Percentiles rank a stretch among this genome's conserved stretches.
These are phyloP conservation scores for Fragilaria radians DNA, from an alignment of 108 stramenopile species.

Conservation along the genomic window DNA sequence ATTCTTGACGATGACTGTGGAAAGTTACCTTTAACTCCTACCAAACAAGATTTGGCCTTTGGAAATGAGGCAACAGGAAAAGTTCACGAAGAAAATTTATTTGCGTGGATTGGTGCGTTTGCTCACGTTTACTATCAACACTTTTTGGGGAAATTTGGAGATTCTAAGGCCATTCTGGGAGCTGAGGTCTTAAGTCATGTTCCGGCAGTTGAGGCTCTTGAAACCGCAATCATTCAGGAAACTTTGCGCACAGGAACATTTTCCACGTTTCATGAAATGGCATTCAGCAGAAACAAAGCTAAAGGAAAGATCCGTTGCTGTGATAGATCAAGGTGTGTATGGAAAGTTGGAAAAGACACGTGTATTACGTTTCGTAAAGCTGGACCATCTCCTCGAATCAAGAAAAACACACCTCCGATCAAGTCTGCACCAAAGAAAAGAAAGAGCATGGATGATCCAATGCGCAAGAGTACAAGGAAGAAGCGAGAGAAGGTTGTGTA, in stretches of 20 bases:
- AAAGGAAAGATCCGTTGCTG: background rate
- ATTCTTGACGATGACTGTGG: slow-evolving; percentile 55
- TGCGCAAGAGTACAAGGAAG: background rate
- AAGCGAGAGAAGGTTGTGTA: background rate
- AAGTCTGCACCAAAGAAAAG: background rate
- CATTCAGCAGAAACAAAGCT: background rate
- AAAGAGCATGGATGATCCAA: background rate
- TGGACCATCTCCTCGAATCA: background rate
- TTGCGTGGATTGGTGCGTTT: background rate
- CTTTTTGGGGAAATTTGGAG: background rate
- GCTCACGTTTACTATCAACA: slow-evolving; percentile 1
- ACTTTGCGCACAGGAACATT: background rate
- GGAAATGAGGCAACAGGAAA: slow-evolving; percentile 19
- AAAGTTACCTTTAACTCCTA: slow-evolving; percentile 54
- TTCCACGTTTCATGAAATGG: background rate
- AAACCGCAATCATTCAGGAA: background rate
- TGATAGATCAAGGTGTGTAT: background rate
- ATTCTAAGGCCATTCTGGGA: background rate
- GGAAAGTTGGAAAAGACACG: background rate
- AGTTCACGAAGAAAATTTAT: slow-evolving; percentile 8
- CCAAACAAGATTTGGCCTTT: slow-evolving; percentile 52
- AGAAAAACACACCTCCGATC: background rate
- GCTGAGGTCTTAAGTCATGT: background rate
- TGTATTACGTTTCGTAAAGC: background rate
- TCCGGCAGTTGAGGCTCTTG: background rate